Conservation (phyloP, 73 alveolate genomes). For the Breviolum minutum region DNA sequence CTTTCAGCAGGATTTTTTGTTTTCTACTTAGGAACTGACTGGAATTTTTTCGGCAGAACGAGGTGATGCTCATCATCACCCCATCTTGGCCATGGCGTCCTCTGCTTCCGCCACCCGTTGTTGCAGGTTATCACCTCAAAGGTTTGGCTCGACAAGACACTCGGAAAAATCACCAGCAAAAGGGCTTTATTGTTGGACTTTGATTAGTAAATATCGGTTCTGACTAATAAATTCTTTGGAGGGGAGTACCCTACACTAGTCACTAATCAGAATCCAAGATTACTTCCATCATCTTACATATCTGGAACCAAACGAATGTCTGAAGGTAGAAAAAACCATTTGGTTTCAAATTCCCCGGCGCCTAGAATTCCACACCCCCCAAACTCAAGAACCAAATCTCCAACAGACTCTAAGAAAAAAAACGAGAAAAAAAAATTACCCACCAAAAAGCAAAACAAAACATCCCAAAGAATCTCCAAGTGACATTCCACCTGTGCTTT, state of each 20-base stretch:
- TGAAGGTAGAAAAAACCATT: too few relatives aligned
- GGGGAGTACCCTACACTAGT: too few relatives aligned
- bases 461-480: neutral
- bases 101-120: conserved; percentile 50
- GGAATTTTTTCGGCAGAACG: neutral
- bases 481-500: neutral
- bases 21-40: too few relatives aligned
- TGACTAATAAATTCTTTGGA: neutral
- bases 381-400: neutral
- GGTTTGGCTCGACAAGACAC: too few relatives aligned
- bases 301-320: too few relatives aligned
- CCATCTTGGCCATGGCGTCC: neutral
- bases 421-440: too few relatives aligned
- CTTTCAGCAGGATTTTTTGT: too few relatives aligned
- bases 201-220: neutral
- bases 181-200: neutral
- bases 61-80: neutral
- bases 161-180: neutral
- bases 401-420: neutral
- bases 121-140: conserved; percentile 24
- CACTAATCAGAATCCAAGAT: too few relatives aligned
- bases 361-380: neutral
- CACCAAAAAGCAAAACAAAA: too few relatives aligned
- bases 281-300: too few relatives aligned
- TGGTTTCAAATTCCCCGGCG: too few relatives aligned